Evolutionary conservation across 2,329 filamentous ascomycete genomes (phyloP).

Genomic region (Arthrobotrys conoides): DNA sequence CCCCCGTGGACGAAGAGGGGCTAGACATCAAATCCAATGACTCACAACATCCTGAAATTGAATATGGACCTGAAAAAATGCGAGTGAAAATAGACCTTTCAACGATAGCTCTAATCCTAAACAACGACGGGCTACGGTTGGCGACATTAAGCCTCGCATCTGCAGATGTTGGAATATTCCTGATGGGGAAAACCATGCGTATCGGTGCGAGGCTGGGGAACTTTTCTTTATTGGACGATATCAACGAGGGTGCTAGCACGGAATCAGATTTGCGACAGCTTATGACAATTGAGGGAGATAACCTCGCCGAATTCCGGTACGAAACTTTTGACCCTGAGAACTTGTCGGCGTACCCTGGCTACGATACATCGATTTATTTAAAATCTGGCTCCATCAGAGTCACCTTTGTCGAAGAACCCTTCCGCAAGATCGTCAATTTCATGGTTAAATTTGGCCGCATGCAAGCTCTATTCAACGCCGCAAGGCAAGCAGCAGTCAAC

Average conservation of each 20-base stretch:
- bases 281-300: constrained; percentile 93
- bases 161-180: constrained; percentile 89
- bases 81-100: constrained; percentile 94
- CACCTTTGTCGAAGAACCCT: constrained; percentile 96
- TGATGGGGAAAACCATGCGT: constrained; percentile 87
- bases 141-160: constrained; percentile 94
- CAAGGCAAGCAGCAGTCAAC: constrained; percentile 91
- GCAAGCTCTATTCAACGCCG: constrained; percentile 98
- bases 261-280: constrained; percentile 86
- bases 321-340: constrained; percentile 89
- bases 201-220: constrained; percentile 89
- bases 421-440: constrained; percentile 98
- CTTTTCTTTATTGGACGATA: constrained; percentile 89
- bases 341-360: constrained; percentile 84
- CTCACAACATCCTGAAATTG: constrained; percentile 65
- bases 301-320: constrained; percentile 96
- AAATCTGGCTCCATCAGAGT: constrained; percentile 95
- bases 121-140: constrained; percentile 95
- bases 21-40: constrained; percentile 62
- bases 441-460: constrained; percentile 99
- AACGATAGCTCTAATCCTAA: constrained; percentile 92
- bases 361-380: constrained; percentile 91
- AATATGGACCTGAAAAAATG: constrained; percentile 77
- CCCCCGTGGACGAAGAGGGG: constrained; percentile 65
- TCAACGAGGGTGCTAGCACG: constrained; percentile 88